Percentiles rank a stretch among this genome's conserved stretches.
These are phyloP conservation scores for Penicillium cinerascens DNA, from an alignment of 495 filamentous ascomycete genomes.

Conservation along the genomic window DNA sequence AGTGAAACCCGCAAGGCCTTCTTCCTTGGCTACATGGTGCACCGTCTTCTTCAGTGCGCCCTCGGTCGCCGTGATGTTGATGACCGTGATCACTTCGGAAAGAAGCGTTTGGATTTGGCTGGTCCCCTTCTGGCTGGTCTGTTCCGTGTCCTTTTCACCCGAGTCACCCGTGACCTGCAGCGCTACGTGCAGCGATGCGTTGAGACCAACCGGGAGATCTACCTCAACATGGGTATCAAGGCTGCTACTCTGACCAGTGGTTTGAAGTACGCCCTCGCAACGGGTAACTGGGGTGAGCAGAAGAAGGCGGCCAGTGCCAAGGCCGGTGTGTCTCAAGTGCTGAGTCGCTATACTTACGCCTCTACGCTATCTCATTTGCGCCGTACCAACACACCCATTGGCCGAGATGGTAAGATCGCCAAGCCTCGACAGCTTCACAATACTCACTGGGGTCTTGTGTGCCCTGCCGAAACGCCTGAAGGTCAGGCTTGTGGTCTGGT, in stretches of 20 bases:
- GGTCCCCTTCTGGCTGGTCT: conserved; percentile 90
- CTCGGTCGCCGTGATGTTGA: conserved; percentile 89
- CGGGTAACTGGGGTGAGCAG: conserved; percentile 98
- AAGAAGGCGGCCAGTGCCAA: conserved; percentile 94
- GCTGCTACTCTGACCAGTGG: conserved; percentile 86
- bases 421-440: conserved; percentile 98
- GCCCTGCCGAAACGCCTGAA: conserved; percentile 96
- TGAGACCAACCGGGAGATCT: conserved; percentile 82
- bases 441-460: conserved; percentile 97
- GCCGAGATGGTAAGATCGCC: conserved; percentile 95
- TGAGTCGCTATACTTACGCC: conserved; percentile 96
- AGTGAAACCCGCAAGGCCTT: conserved; percentile 96
- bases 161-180: conserved; percentile 84
- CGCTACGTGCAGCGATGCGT: conserved; percentile 87
- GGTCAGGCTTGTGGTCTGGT: conserved; percentile 97
- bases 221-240: conserved; percentile 85
- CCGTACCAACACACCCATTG: conserved; percentile 95
- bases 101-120: conserved; percentile 95
- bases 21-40: conserved; percentile 98
- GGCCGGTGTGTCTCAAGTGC: conserved; percentile 95
- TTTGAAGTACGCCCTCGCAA: conserved; percentile 95
- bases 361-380: conserved; percentile 95
- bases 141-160: conserved; percentile 82
- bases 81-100: conserved; percentile 98
- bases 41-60: conserved; percentile 85